These are phyloP conservation scores for Emiliania huxleyi DNA, from an alignment of 78 protist genomes.

Conservation along the genomic window DNA sequence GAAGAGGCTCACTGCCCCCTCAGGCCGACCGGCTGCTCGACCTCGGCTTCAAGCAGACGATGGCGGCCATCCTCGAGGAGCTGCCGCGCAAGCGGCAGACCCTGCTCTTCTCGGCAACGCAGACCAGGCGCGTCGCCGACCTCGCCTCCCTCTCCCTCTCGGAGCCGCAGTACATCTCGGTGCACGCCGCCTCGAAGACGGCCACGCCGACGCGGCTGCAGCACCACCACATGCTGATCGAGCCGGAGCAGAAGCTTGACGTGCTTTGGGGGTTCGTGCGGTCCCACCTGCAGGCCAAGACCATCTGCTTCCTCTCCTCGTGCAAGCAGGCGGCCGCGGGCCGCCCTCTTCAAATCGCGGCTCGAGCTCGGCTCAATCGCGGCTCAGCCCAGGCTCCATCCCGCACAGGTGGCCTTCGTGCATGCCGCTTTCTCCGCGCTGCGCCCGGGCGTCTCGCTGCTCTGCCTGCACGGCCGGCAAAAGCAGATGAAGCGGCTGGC, in stretches of 20 bases:
- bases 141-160: slow-evolving; percentile 74
- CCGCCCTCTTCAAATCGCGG: no score
- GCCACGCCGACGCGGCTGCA: slow-evolving; percentile 33
- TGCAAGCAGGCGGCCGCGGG: no score
- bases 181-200: slow-evolving; percentile 46
- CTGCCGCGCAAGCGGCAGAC: slow-evolving; percentile 88
- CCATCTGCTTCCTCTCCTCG: slow-evolving; percentile 86
- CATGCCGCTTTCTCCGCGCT: slow-evolving; percentile 68
- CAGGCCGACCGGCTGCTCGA: slow-evolving; percentile 95
- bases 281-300: slow-evolving; percentile 77
- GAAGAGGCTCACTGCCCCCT: no score
- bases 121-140: slow-evolving; percentile 72
- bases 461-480: slow-evolving; percentile 86
- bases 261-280: slow-evolving; percentile 78
- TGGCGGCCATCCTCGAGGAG: slow-evolving; percentile 78
- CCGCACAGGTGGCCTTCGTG: slow-evolving; percentile 72
- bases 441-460: slow-evolving; percentile 79
- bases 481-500: slow-evolving; percentile 68
- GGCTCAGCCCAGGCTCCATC: no score
- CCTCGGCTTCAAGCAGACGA: slow-evolving; percentile 82
- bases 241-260: slow-evolving; percentile 78
- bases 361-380: no score
- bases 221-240: slow-evolving; percentile 35
- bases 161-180: slow-evolving; percentile 84
- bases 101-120: slow-evolving; percentile 96